Evolutionary conservation across 139 green algal species (phyloP), one percentile per base, ranked within the genome.

Genomic region (Trebouxia sp.): DNA sequence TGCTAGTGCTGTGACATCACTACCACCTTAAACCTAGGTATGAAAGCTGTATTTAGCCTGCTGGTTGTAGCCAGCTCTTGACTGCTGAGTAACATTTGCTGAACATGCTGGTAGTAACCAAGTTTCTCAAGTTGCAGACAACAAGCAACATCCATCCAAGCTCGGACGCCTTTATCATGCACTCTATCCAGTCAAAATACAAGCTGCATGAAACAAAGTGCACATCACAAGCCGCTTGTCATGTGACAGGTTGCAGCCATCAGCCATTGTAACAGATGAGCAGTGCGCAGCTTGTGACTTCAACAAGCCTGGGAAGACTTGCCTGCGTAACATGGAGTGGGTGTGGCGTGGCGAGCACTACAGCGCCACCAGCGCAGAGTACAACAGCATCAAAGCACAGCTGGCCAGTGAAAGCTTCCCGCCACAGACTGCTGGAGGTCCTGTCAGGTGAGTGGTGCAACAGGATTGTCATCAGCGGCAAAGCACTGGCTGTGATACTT

Each of bases 201-300:
- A n/a, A n/a, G n/a, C n/a, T n/a, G n/a, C n/a, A n/a, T n/a, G n/a
- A n/a, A n/a, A n/a, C n/a, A n/a, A n/a, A n/a, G n/a, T n/a, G n/a
- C 50, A n/a, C n/a, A n/a, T n/a, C n/a, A n/a, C n/a, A 38, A 38
- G 24, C 24, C 32, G n/a, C n/a, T n/a, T n/a, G n/a, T n/a, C n/a
- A n/a, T n/a, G n/a, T 7, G 39, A 9, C 55, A 84, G 83, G 62
- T 81, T 92, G 82, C 94, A 98, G 85, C 94, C 94, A 17, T 86
- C 86, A 6, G 88, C 91, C 62, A 92, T 97, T 50, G 93, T 97
- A 38, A 95, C 82, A 2, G 95, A 98, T 56, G 90, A 91, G 62
- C 89, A 96, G 81, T 98, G 96, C 84, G 96, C 96, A 5, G 94
- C 96, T 5, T 99, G 96, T 87, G 93, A 95, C 85, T 99, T 97